These are phyloP conservation scores for Colletotrichum noveboracense DNA, from an alignment of 2,329 filamentous ascomycete species.

Conservation along the genomic window DNA sequence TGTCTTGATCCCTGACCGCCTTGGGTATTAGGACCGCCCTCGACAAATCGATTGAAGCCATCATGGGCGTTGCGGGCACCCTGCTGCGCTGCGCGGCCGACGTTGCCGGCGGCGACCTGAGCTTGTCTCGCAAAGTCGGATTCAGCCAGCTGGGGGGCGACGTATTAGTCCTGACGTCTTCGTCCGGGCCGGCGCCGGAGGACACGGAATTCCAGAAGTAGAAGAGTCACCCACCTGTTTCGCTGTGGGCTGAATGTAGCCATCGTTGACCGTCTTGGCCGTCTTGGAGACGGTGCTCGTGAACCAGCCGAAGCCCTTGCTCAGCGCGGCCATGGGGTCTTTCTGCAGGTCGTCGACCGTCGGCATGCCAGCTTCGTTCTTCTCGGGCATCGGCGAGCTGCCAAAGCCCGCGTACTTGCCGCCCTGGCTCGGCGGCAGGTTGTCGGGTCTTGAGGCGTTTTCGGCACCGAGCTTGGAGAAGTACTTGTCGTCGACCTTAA, in stretches of 20 bases:
- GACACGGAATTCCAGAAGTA: conserved; percentile 17
- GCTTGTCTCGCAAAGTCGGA: conserved; percentile 77
- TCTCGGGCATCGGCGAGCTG: conserved; percentile 67
- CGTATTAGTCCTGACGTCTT: conserved; percentile 27
- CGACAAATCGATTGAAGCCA: conserved; percentile 85
- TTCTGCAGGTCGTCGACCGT: conserved; percentile 88
- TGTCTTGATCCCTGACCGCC: conserved; percentile 35
- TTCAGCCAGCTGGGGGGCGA: conserved; percentile 69
- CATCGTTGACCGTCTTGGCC: conserved; percentile 88
- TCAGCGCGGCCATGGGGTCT: conserved; percentile 86
- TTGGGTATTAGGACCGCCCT: conserved; percentile 62
- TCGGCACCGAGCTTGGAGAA: conserved; percentile 85
- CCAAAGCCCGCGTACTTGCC: conserved; percentile 94
- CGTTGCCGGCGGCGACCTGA: conserved; percentile 66
- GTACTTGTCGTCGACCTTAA: conserved; percentile 82
- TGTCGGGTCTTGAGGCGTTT: conserved; percentile 77
- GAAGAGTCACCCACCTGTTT: conserved; percentile 68
- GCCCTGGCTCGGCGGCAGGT: conserved; percentile 84
- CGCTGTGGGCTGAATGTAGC: conserved; percentile 91
- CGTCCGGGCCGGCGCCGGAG: background rate
- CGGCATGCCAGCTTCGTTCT: conserved; percentile 56
- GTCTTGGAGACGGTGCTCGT: conserved; percentile 86
- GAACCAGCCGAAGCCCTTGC: conserved; percentile 95
- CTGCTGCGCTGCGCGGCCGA: conserved; percentile 69
- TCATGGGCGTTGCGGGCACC: conserved; percentile 79